Evolutionary conservation across 441 rosid species (phyloP), one percentile per base, ranked within the genome.

Genomic region (Gossypium trilobum): DNA sequence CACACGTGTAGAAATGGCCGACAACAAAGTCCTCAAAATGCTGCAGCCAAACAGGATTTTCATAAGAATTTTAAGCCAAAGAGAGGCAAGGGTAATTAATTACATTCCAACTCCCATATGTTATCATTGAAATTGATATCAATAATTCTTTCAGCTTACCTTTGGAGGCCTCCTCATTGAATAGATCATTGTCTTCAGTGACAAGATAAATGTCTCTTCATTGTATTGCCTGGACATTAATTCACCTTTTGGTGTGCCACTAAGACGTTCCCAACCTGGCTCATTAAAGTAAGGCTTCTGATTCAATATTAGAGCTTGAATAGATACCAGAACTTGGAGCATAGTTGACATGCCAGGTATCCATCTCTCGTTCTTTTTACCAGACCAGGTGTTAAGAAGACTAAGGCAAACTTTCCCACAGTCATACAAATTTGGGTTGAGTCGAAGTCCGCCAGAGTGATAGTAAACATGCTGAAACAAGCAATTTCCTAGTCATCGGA

Each of bases 341-440:
- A 85, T 84, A 10, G 97, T 91, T 8, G 98, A 93, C 46, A 74
- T 73, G 19, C 84, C 82, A 73, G 97, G 93, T 46, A 83, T 82
- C 98, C 98, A 93, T 76, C 78, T 86, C 89, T 93, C 98, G 68
- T 76, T 87, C 81, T 78, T 77, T 27, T 39, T 50, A 71, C 97
- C 94, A 61, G 48, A n/a, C 98, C 98, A 93, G 46, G 98, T 93
- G 72, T 90, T 89, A 50, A 93, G 94, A 78, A 93, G 93, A 84
- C 98, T 93, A 62, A 93, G 90, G 74, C 98, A 93, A 57, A 93
- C 97, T 79, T 93, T 88, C 68, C 98, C 98, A 74, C 78, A 65
- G 3, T 25, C 8, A 74, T 93, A 91, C 79, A 93, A 78, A 77
- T 93, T 93, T 13, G 97, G 97, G 79, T 93, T 93, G 77, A 93